Evolutionary conservation across 257 asterid genomes (phyloP), one percentile per base, ranked within the genome.

Genomic region (Rehmannia glutinosa): DNA sequence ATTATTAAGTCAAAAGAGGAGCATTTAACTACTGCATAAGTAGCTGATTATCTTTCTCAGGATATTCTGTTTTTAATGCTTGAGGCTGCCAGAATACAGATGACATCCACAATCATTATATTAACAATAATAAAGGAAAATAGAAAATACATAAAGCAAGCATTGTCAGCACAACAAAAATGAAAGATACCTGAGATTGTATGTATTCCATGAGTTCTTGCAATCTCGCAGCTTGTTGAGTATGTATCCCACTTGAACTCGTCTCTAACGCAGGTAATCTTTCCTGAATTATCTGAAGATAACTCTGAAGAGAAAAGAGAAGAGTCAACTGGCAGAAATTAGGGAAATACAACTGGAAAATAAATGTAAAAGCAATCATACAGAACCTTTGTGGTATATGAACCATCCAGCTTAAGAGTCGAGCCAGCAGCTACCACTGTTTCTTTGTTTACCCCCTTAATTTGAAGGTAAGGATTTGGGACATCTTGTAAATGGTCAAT

Each of bases 401-500:
- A 91, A 68, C 87, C 99, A 66, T 88, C 97, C 68, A 91, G 80
- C 77, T 86, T 79, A 61, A 94, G 96, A 25, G 92, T 75, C 25
- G 91, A 86, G 67, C 97, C 97, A 71, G 97, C 95, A 42, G 90
- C 88, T 20, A 86, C 80, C 20, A 94, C 99, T 35, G 81, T 82
- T 64, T 91, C 97, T 77, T 91, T 94, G 75, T 88, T 81, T 45
- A 82, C 87, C 64, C 97, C 97, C 82, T 94, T 94, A 46, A 94
- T 85, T 86, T 94, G 99, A 67, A 94, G 69, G 80, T 88, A 94
- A 75, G 99, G 88, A 72, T 74, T 91, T 3, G 95, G 84, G 68
- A 84, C 86, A 65, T 94, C 97, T 88, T 94, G 99, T 46, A 91
- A 74, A 82, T 88, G 99, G 84, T 94, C 97, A 27, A 94, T 92